Evolutionary conservation across 2,329 filamentous ascomycete species (phyloP).

Genomic region (Furcasterigmium furcatum): DNA sequence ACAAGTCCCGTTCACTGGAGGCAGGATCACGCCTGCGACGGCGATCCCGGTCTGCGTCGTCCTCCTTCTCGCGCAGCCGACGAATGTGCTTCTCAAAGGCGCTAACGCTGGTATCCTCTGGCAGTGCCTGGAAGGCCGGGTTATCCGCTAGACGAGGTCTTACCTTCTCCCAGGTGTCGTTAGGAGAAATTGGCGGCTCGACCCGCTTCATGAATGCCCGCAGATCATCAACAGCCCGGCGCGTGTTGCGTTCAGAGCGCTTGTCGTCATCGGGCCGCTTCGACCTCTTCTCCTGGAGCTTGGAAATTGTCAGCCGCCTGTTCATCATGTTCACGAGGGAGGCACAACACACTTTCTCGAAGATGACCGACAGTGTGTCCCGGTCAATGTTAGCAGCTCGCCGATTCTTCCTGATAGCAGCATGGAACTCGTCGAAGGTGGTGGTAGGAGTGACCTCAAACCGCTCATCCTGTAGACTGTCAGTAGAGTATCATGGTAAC

Average conservation of each 20-base stretch:
- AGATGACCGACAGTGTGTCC: constrained; percentile 77
- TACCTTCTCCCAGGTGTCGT: constrained; percentile 88
- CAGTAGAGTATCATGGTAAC: background rate
- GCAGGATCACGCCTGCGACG: constrained; percentile 56
- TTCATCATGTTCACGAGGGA: background rate
- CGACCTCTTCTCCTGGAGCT: constrained; percentile 82
- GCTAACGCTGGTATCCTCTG: constrained; percentile 76
- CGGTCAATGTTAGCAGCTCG: constrained; percentile 84
- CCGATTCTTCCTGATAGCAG: constrained; percentile 78
- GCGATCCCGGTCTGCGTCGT: constrained; percentile 70
- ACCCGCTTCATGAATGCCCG: constrained; percentile 85
- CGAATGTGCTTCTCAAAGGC: constrained; percentile 92
- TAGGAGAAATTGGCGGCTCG: constrained; percentile 73
- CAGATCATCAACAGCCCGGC: constrained; percentile 78
- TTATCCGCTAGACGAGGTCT: constrained; percentile 74
- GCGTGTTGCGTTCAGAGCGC: constrained; percentile 80
- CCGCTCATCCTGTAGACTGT: constrained; percentile 67
- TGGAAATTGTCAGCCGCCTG: constrained; percentile 6
- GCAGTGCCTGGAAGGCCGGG: constrained; percentile 78
- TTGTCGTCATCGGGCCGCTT: constrained; percentile 83
- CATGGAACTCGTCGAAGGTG: constrained; percentile 82
- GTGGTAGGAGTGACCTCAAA: constrained; percentile 88
- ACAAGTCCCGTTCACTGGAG: constrained; percentile 44
- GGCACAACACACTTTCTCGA: constrained; percentile 63
- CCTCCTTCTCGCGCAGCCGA: constrained; percentile 86